phyloP scores from a whole-genome alignment of 106 monocot genomes.

The Apostasia ramifera region DNA sequence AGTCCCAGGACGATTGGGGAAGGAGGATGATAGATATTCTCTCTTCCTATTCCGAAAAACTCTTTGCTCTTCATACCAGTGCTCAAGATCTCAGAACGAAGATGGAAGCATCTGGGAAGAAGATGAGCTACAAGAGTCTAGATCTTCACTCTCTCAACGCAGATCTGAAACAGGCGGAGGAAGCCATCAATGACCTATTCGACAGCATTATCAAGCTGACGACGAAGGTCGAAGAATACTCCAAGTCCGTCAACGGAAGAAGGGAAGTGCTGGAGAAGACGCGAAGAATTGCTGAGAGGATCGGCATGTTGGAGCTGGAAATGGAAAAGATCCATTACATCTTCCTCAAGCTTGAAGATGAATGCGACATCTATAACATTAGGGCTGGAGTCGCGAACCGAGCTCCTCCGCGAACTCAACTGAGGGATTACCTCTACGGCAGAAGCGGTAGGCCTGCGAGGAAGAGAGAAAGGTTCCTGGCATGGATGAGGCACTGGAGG shows the following conservation, averaged over 20 bases:
- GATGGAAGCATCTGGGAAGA: conserved; percentile 37
- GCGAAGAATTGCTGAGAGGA: conserved; percentile 56
- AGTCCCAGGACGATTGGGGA: conserved; percentile 43
- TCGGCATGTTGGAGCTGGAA: conserved; percentile 71
- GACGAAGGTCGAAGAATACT: conserved; percentile 35
- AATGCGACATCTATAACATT: conserved; percentile 27
- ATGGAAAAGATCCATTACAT: conserved; percentile 68
- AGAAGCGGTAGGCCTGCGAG: background rate
- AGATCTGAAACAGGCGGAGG: conserved; percentile 59
- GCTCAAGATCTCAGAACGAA: conserved; percentile 53
- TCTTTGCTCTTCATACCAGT: conserved; percentile 31
- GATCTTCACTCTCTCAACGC: conserved; percentile 32
- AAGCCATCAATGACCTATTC: conserved; percentile 31
- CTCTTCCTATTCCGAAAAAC: conserved; percentile 50
- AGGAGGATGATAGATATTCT: conserved; percentile 41
- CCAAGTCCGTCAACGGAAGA: conserved; percentile 9
- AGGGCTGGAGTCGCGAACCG: conserved; percentile 1
- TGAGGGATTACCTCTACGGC: conserved; percentile 17
- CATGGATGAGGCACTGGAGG: conserved; percentile 11
- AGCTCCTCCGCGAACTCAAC: conserved; percentile 1
- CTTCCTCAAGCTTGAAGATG: conserved; percentile 59
- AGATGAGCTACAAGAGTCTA: conserved; percentile 9
- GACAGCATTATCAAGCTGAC: conserved; percentile 39
- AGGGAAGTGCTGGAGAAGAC: conserved; percentile 43
- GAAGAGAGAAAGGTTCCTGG: conserved; percentile 4